These are phyloP conservation scores for Colletotrichum limetticola DNA, from an alignment of 2,329 filamentous ascomycete species.

Conservation along the genomic window DNA sequence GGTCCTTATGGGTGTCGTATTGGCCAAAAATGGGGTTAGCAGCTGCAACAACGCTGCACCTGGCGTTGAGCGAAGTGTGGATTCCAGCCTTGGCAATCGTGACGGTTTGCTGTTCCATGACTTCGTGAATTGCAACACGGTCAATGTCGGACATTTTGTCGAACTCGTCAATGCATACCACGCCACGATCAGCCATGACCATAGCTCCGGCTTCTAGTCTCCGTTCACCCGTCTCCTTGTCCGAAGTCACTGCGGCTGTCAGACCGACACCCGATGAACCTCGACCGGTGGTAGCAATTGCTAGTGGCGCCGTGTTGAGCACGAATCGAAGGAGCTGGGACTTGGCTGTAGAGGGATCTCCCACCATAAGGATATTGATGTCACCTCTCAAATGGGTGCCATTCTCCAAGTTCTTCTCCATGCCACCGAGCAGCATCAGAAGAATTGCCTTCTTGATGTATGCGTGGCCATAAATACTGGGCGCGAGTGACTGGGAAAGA, in stretches of 20 bases:
- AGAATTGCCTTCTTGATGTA: slow-evolving; percentile 98
- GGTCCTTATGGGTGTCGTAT: slow-evolving; percentile 98
- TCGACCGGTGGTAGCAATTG: slow-evolving; percentile 96
- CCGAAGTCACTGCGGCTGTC: slow-evolving; percentile 93
- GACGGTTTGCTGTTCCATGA: slow-evolving; percentile 99
- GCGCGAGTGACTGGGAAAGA: slow-evolving; percentile 91
- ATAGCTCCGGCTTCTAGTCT: slow-evolving; percentile 97
- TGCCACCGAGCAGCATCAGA: slow-evolving; percentile 92
- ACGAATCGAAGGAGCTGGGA: slow-evolving; percentile 98
- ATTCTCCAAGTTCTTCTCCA: slow-evolving; percentile 99
- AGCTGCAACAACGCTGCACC: slow-evolving; percentile 95
- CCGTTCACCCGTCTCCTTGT: slow-evolving; percentile 97
- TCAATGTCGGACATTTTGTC: slow-evolving; percentile 99
- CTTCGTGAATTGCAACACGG: slow-evolving; percentile 98
- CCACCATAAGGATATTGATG: slow-evolving; percentile 99
- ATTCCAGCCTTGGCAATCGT: slow-evolving; percentile 99
- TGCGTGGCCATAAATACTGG: slow-evolving; percentile 96
- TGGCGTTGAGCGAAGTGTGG: slow-evolving; percentile 95
- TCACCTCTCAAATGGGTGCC: slow-evolving; percentile 97
- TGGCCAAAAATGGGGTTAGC: slow-evolving; percentile 98
- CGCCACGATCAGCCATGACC: slow-evolving; percentile 96
- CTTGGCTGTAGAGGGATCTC: slow-evolving; percentile 97
- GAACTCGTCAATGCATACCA: slow-evolving; percentile 99
- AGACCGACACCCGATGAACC: slow-evolving; percentile 98
- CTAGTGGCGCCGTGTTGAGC: slow-evolving; percentile 93